These are phyloP conservation scores for Globisporangium iwayamae DNA, from an alignment of 352 stramenopile genomes.

Conservation along the genomic window DNA sequence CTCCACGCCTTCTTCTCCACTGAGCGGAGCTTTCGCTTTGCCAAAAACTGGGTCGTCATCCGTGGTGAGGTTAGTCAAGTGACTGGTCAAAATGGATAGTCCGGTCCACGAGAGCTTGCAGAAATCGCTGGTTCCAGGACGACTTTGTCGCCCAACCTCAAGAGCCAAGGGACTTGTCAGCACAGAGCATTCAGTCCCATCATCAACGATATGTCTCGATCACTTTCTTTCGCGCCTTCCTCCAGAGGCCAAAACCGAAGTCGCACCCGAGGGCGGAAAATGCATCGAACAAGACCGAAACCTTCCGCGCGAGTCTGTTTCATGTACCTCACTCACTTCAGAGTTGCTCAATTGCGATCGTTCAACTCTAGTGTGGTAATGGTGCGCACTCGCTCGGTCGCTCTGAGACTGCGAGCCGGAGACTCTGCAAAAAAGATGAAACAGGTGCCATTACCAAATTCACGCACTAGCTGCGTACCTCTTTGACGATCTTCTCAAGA, in stretches of 20 bases:
- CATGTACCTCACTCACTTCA: not conserved
- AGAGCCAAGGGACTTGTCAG: no score
- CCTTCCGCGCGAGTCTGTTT: not conserved
- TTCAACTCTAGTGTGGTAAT: not conserved
- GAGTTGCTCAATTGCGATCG: not conserved
- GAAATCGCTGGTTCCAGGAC: no score
- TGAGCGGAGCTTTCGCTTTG: no score
- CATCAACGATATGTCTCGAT: not conserved
- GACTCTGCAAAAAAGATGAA: not conserved
- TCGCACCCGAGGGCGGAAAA: not conserved
- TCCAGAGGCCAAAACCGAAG: not conserved
- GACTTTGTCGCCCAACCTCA: no score
- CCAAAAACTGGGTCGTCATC: no score
- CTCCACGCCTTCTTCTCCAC: no score
- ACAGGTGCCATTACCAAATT: slow-evolving; percentile 6
- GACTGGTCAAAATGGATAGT: no score
- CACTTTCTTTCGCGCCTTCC: slow-evolving; percentile 4
- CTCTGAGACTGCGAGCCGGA: not conserved
- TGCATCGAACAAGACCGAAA: not conserved
- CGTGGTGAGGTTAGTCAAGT: no score
- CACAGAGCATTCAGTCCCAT: not conserved
- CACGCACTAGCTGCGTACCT: slow-evolving; percentile 18
- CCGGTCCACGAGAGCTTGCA: no score
- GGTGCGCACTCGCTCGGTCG: not conserved
- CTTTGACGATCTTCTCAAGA: not conserved